A percentile compares a stretch with the other conserved stretches of the same genome.
Evolutionary conservation across 371 early-diverging fungal species (phyloP).

Genomic region (Rhizopus stolonifer): DNA sequence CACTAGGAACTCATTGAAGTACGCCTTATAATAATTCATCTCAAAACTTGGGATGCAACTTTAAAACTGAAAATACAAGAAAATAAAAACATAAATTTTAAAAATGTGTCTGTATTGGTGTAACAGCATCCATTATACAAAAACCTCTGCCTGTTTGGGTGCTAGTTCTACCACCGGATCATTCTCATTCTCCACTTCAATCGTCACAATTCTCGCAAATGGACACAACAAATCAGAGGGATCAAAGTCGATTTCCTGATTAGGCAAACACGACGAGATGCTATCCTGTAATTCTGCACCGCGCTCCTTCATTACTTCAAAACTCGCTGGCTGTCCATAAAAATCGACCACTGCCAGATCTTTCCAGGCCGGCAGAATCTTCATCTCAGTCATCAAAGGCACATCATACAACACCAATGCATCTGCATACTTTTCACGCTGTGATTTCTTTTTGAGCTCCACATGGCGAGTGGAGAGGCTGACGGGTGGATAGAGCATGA

Average conservation of each 20-base stretch:
- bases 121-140: constrained; percentile 8
- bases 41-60: too few relatives aligned
- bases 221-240: constrained; percentile 52
- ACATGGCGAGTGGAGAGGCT: constrained; percentile 59
- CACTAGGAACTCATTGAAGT: too few relatives aligned
- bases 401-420: constrained; percentile 46
- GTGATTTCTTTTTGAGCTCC: constrained; percentile 44
- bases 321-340: constrained; percentile 41
- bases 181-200: constrained; percentile 29
- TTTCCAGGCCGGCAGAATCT: constrained; percentile 44
- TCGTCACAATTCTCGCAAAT: constrained; percentile 30
- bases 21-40: too few relatives aligned
- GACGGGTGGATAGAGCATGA: constrained; percentile 60
- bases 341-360: constrained; percentile 51
- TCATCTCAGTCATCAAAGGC: constrained; percentile 50
- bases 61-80: too few relatives aligned
- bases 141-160: constrained; percentile 28
- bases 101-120: too few relatives aligned
- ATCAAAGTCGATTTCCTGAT: constrained; percentile 26
- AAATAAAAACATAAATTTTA: too few relatives aligned
- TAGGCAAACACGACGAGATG: constrained; percentile 52
- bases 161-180: constrained; percentile 34
- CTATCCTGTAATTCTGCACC: constrained; percentile 47
- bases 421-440: constrained; percentile 33
- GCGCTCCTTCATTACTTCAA: constrained; percentile 36